Evolutionary conservation across 1,284 basidiomycete genomes (phyloP), one percentile per base, ranked within the genome.

Genomic region (Vanrija sp.): DNA sequence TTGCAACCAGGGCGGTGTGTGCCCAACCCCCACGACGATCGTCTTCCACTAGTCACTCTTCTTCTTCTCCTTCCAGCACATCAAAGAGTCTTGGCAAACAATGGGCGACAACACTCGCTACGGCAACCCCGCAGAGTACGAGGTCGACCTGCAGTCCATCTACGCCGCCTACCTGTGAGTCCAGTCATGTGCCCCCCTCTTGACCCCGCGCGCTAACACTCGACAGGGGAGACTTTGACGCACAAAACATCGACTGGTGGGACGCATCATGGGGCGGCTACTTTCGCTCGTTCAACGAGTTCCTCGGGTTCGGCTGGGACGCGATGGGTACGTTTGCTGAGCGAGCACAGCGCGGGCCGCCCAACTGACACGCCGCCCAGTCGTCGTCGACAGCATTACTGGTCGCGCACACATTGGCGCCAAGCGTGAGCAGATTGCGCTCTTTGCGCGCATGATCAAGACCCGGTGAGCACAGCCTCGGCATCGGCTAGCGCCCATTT

Each of bases 251-350:
- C 45, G 81, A 85, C 51, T 91, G 89, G 89, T 87, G 65, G 60
- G 81, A 90, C 58, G 83, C 85, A 53, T 83, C 86, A 41, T 92
- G 89, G 88, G 86, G 86, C 3, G 83, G 85, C 47, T 80, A 87
- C 53, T 91, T 92, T 75, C 81, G 83, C 46, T 83, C 86, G 0
- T 91, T 91, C 70, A 85, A 87, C 56, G 84, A 84, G 39, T 92
- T 92, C 71, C 80, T 92, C 38, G 80, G 83, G 9, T 91, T 90
- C 68, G 87, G 86, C 25, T 92, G 89, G 89, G 88, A 89, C 10
- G 84, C 83, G 14, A 86, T 92, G 72, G 66, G 72, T 72, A 39
- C 55, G 72, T 56, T 18, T 19, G 16, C 3, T 9, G n/a, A 39
- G 37, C 16, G 15, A 18, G 19, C 15, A 20, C 25, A 16, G 8